Evolutionary conservation across 1,284 basidiomycete genomes (phyloP).

Genomic region (Moesziomyces sp.): DNA sequence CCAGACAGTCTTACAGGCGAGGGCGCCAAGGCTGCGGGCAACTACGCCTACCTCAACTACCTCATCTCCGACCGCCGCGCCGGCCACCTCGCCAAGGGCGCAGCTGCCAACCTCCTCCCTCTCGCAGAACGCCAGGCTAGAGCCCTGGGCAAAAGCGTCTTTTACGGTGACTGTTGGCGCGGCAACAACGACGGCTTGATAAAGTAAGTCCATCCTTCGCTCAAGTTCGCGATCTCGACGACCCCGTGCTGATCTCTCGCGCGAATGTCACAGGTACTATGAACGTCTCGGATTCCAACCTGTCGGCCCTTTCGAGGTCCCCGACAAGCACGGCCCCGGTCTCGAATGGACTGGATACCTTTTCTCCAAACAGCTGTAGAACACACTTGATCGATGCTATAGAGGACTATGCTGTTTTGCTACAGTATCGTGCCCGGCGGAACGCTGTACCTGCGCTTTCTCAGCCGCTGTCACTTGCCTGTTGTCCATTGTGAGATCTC

Average conservation of each 20-base stretch:
- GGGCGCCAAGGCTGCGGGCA: neutral
- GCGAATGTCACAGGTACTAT: slow-evolving; percentile 28
- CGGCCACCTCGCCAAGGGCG: slow-evolving; percentile 26
- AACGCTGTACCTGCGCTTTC: too few relatives aligned
- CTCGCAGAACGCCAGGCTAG: slow-evolving; percentile 9
- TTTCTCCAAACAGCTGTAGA: slow-evolving; percentile 12
- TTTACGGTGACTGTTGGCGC: slow-evolving; percentile 47
- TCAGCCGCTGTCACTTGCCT: too few relatives aligned
- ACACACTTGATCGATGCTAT: too few relatives aligned
- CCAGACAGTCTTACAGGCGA: slow-evolving; percentile 4
- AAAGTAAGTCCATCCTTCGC: too few relatives aligned
- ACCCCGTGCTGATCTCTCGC: neutral
- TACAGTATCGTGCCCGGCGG: too few relatives aligned
- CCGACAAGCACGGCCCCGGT: slow-evolving; percentile 37
- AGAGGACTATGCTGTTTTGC: too few relatives aligned
- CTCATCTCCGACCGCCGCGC: slow-evolving; percentile 35
- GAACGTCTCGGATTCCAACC: slow-evolving; percentile 27
- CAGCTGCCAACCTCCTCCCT: slow-evolving; percentile 15
- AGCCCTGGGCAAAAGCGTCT: slow-evolving; percentile 4
- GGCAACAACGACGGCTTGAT: slow-evolving; percentile 37
- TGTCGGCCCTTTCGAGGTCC: slow-evolving; percentile 32
- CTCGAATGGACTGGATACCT: slow-evolving; percentile 41
- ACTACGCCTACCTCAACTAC: slow-evolving; percentile 41
- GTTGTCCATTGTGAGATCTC: too few relatives aligned
- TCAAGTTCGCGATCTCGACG: too few relatives aligned